A percentile compares a stretch with the other conserved stretches of the same genome.
phyloP scores from a whole-genome alignment of 768 basidiomycete species.

The Podaxis rugospora region DNA sequence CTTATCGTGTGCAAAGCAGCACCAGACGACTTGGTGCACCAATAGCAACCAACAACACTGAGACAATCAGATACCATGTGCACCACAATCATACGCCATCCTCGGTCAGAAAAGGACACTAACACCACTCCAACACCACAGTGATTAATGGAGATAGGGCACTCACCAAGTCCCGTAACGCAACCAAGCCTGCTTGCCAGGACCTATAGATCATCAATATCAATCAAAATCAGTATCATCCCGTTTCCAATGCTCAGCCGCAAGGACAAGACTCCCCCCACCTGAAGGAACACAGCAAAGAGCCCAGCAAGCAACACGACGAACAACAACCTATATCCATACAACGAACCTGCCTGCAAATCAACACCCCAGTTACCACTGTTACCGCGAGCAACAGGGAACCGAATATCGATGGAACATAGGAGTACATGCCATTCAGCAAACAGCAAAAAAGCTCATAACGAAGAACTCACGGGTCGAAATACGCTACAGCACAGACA shows the following conservation, averaged over 20 bases:
- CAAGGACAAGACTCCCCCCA: slow-evolving; percentile 16
- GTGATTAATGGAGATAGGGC: not conserved
- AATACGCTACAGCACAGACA: slow-evolving; percentile 85
- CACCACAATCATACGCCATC: not conserved
- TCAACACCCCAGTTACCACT: slow-evolving; percentile 92
- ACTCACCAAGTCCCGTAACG: slow-evolving; percentile 73
- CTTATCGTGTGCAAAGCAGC: not conserved
- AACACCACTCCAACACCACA: not conserved
- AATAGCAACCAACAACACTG: not conserved
- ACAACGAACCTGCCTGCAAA: slow-evolving; percentile 80
- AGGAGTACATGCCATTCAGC: slow-evolving; percentile 3
- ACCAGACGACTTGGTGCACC: not conserved
- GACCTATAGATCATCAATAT: slow-evolving; percentile 35
- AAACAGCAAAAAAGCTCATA: not conserved
- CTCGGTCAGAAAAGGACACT: not conserved
- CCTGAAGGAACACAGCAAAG: slow-evolving; percentile 82
- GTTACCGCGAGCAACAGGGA: not conserved
- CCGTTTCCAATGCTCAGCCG: not conserved
- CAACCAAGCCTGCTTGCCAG: slow-evolving; percentile 79
- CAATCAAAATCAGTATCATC: not conserved
- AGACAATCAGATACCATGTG: not conserved
- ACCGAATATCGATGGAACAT: not conserved
- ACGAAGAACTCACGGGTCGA: slow-evolving; percentile 67
- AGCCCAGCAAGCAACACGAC: slow-evolving; percentile 79
- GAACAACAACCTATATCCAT: slow-evolving; percentile 84